Evolutionary conservation across 805 yeast genomes (phyloP), one percentile per base, ranked within the genome.

Genomic region (Candida ficus): DNA sequence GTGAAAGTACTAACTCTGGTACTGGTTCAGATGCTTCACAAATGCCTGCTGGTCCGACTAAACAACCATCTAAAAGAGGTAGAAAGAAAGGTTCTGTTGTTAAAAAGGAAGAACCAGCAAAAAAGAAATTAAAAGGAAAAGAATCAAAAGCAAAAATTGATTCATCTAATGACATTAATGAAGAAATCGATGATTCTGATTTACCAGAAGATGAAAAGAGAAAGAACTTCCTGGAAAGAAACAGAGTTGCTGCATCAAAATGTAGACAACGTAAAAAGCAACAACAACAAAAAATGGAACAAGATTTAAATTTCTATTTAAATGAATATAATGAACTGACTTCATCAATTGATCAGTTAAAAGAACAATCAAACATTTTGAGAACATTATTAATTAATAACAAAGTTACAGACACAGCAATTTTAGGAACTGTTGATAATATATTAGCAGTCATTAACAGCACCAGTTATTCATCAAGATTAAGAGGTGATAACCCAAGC

Each of bases 251-350:
- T 0, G 99, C 99, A 0, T 79, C 93, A 19, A 90, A 89, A 58
- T 93, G 98, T 68, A 76, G 99, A 44, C 95, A 86, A 62, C 76
- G 97, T 42, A 93, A 93, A 70, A 93, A 93, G 67, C 88, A 86
- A 58, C 82, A 83, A 70, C 75, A 89, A 26, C 80, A 76, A 43
- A 83, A 82, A 50, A 82, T 93, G 76, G 95, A 89, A 58, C 77
- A 72, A 35, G 95, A 89, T 57, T 70, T 88, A 39, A 72, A 78
- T 33, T 80, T 75, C 52, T 87, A 80, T 57, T 71, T 84, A 14
- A 61, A 70, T 10, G 90, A 89, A 46, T 88, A 85, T 61, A 75
- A 82, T 18, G 76, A 76, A 30, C 62, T 89, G 37, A 71, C 78
- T 12, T 61, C 65, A 3, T 83, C 85, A 45, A 74, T 80, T 7